phyloP scores from a whole-genome alignment of 2,329 filamentous ascomycete species.

The Sarocladiaceae sp. region DNA sequence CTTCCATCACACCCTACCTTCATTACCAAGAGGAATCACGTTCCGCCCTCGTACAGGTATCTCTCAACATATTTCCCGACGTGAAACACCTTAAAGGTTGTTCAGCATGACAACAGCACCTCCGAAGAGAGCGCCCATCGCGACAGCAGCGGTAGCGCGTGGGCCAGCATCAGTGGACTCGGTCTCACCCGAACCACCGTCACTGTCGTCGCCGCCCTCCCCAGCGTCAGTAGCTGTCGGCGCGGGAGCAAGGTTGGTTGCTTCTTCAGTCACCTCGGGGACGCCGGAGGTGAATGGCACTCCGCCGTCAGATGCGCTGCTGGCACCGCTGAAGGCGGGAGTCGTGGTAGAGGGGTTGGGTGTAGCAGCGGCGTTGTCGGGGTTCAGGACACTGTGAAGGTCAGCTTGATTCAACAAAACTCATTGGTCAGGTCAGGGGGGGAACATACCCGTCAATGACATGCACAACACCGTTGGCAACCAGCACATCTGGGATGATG shows the following conservation, averaged over 20 bases:
- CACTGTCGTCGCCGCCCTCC: background rate
- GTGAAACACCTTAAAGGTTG: slow-evolving; percentile 4
- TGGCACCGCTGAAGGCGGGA: slow-evolving; percentile 47
- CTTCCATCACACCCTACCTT: no score
- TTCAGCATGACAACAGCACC: slow-evolving; percentile 18
- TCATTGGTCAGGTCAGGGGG: no score
- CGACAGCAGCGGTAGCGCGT: slow-evolving; percentile 18
- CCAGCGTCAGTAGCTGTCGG: background rate
- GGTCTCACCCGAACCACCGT: slow-evolving; percentile 10
- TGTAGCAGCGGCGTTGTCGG: slow-evolving; percentile 23
- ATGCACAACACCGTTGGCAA: slow-evolving; percentile 26
- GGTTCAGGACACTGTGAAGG: slow-evolving; percentile 40
- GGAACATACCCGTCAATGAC: slow-evolving; percentile 22
- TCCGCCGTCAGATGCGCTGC: slow-evolving; percentile 33
- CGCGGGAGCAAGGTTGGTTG: slow-evolving; percentile 13
- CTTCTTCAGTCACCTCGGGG: slow-evolving; percentile 12
- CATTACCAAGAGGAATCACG: no score
- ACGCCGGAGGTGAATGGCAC: slow-evolving; percentile 52
- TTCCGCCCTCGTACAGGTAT: no score
- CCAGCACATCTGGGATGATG: slow-evolving; percentile 22
- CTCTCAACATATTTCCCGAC: background rate
- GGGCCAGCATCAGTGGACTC: slow-evolving; percentile 14
- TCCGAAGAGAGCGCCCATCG: slow-evolving; percentile 18
- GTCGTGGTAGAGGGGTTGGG: slow-evolving; percentile 27
- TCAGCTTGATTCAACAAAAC: slow-evolving; percentile 28